Base-by-base conservation (phyloP, 257 asterid genomes). In the Ocimum tenuiflorum region DNA sequence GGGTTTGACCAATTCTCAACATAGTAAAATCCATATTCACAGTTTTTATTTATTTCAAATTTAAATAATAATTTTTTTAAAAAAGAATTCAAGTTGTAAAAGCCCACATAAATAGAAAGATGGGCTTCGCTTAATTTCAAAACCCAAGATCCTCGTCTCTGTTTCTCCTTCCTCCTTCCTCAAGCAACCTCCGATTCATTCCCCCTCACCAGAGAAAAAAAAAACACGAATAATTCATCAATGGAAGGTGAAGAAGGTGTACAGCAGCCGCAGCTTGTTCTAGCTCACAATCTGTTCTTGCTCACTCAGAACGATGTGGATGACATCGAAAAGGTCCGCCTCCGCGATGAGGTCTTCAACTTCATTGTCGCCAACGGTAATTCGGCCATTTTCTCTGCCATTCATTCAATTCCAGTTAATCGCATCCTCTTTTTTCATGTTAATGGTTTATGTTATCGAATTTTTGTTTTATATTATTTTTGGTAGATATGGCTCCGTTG, bases 171-270 rank as follows among this genome's bases (percentile, higher is more conserved):
- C 54, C 83, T 74, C 77, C 73, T 38, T 50, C 62, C 9, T 19
- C 82, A 78, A 74, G 83, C 49, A 78, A 78, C 76, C 45, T 65
- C 33, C 15, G 15, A 7, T 60, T 45, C 39, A 45, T 20, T 38
- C 39, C 55, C 42, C 42, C 11, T n/a, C 7, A 8, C 23, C 41
- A 13, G 27, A 43, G 12, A 13, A 11, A 60, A 43, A 14, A 13
- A 11, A 60, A 38, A 4, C 65, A 14, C 27, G 39, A 51, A 31
- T 14, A 63, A 10, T 46, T 59, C 19, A 42, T 20, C 58, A 27
- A 91, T 94, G 97, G 99, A 86, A 67, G 82, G 73, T n/a, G 89
- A 86, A 84, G 97, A 88, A 54, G 95, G 85, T 48, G 76, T 72
- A 0, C 97, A 91, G 78, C 89, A 87, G 62, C 92, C 92, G 20